Percentiles rank a stretch among this genome's conserved stretches.
Conservation (phyloP, 2,329 filamentous ascomycete genomes). For the Didymella segeticola region DNA sequence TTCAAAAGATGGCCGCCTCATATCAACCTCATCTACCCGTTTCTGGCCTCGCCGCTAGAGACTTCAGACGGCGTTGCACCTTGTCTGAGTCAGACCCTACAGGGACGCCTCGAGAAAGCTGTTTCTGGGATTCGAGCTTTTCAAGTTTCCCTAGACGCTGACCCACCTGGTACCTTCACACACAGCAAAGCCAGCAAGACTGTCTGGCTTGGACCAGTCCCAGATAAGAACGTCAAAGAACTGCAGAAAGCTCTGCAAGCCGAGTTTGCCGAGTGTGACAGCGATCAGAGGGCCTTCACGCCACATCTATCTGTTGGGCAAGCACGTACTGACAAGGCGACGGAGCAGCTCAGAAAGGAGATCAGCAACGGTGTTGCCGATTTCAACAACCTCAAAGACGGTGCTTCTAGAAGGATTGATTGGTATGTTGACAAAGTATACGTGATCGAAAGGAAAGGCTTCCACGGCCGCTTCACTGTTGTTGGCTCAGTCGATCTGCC, state of each 20-base stretch:
- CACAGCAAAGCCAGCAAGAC: slow-evolving; percentile 31
- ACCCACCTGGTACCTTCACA: slow-evolving; percentile 26
- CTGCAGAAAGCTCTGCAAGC: slow-evolving; percentile 37
- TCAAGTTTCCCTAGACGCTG: slow-evolving; percentile 26
- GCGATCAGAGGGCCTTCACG: slow-evolving; percentile 28
- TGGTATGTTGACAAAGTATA: slow-evolving; percentile 38
- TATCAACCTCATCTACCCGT: slow-evolving; percentile 42
- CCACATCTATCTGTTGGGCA: slow-evolving; percentile 41
- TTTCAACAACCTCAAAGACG: neutral
- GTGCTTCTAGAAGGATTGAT: slow-evolving; percentile 15
- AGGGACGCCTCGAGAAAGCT: slow-evolving; percentile 28
- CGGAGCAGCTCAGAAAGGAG: slow-evolving; percentile 20
- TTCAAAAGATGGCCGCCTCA: slow-evolving; percentile 41
- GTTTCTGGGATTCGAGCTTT: slow-evolving; percentile 26
- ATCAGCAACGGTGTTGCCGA: slow-evolving; percentile 23
- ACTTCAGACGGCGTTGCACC: slow-evolving; percentile 5
- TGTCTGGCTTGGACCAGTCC: slow-evolving; percentile 34
- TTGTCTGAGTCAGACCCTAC: slow-evolving; percentile 28
- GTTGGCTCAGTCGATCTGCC: slow-evolving; percentile 25
- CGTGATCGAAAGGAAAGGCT: slow-evolving; percentile 36
- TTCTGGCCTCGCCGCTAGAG: slow-evolving; percentile 30
- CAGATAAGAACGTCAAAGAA: slow-evolving; percentile 14
- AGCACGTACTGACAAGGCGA: slow-evolving; percentile 20
- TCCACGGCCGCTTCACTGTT: slow-evolving; percentile 34
- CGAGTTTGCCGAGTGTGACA: slow-evolving; percentile 34